Percentiles rank a stretch among this genome's conserved stretches.
Conservation (phyloP, 257 asterid species). For the Solanum megistacrolobum region DNA sequence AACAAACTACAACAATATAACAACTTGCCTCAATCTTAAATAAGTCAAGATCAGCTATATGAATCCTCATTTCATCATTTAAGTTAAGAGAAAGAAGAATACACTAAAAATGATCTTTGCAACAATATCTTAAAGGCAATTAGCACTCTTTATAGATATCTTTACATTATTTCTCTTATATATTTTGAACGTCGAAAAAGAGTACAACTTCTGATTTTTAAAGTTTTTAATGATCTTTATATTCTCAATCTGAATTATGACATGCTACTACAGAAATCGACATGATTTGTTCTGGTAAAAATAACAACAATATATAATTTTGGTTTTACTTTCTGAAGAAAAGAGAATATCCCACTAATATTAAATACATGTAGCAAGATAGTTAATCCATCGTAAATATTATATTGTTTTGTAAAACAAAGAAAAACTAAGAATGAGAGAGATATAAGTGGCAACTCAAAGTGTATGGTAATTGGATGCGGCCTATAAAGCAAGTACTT, state of each 20-base stretch:
- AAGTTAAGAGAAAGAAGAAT: background rate
- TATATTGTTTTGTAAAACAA: background rate
- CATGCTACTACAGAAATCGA: background rate
- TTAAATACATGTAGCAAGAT: background rate
- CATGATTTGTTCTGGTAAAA: background rate
- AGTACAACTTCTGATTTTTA: background rate
- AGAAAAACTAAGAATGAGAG: background rate
- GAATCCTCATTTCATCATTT: background rate
- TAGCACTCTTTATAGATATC: no score
- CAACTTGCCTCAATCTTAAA: background rate
- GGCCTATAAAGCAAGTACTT: conserved; percentile 37
- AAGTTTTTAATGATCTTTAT: background rate
- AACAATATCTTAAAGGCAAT: no score
- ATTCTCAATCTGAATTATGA: background rate
- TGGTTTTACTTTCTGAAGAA: background rate
- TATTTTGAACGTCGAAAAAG: background rate
- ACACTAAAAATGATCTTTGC: no score
- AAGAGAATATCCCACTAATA: background rate
- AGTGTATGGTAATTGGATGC: background rate
- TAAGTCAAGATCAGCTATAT: background rate
- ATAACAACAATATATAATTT: background rate
- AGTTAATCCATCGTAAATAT: background rate
- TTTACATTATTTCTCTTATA: background rate
- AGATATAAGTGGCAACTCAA: background rate
- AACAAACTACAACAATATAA: background rate